These are phyloP conservation scores for Leishmania tropica DNA, from an alignment of 208 protist species.

Conservation along the genomic window DNA sequence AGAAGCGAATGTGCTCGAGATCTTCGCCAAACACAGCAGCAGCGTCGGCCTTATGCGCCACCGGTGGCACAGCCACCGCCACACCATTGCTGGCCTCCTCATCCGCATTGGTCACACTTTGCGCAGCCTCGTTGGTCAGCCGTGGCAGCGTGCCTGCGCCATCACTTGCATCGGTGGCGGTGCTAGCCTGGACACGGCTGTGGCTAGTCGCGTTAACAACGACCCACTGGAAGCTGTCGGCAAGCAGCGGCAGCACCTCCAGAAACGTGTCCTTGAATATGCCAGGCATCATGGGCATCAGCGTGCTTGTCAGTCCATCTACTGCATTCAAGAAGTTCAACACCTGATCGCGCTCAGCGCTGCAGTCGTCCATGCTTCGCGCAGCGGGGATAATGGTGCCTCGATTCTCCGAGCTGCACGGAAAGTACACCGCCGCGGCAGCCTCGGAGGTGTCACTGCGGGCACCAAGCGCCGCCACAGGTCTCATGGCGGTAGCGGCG, in stretches of 20 bases:
- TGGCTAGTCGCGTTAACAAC: slow-evolving; percentile 57
- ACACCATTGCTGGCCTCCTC: not conserved
- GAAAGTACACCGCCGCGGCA: slow-evolving; percentile 25
- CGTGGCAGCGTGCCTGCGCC: not conserved
- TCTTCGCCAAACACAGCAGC: slow-evolving; percentile 77
- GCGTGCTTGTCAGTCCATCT: slow-evolving; percentile 67
- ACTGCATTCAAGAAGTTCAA: slow-evolving; percentile 79
- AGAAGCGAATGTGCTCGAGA: slow-evolving; percentile 83
- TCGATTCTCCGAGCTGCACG: not conserved
- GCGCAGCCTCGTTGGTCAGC: not conserved
- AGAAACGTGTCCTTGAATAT: slow-evolving; percentile 79
- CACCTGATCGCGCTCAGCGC: slow-evolving; percentile 34
- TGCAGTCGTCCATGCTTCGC: not conserved
- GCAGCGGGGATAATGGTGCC: not conserved
- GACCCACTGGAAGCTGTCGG: slow-evolving; percentile 69
- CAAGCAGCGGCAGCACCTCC: slow-evolving; percentile 71
- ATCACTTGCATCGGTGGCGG: not conserved
- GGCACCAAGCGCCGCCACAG: not conserved
- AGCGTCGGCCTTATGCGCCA: not conserved
- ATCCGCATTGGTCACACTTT: not conserved
- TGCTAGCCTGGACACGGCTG: slow-evolving; percentile 9
- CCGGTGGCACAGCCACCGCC: not conserved
- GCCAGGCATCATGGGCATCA: slow-evolving; percentile 70
- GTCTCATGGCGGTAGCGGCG: not conserved
- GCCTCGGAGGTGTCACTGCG: not conserved